Percentiles rank a stretch among this genome's conserved stretches.
Evolutionary conservation across 2,329 filamentous ascomycete species (phyloP).

Genomic region (Alternaria incomplexa): DNA sequence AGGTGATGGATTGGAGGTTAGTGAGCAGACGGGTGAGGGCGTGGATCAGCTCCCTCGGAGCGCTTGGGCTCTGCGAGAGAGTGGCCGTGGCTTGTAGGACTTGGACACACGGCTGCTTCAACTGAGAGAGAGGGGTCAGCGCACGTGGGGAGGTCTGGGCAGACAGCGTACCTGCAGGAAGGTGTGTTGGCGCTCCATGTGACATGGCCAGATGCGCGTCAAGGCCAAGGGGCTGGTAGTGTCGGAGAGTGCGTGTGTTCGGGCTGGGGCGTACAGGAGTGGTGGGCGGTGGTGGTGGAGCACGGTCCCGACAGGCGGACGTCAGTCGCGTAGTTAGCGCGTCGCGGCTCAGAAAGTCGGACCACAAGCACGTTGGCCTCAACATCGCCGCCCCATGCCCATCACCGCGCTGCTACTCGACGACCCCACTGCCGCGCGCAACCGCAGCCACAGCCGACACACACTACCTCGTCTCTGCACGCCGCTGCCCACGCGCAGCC

Average conservation of each 20-base stretch:
- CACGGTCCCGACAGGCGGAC: conserved; percentile 10
- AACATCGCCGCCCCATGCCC: conserved; percentile 9
- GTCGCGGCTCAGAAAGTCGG: conserved; percentile 20
- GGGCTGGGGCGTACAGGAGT: neutral
- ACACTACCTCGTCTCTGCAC: neutral
- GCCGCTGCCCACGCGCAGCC: conserved; percentile 28
- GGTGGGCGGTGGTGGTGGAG: neutral
- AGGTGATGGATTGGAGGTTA: conserved; percentile 44
- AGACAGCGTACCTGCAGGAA: conserved; percentile 46
- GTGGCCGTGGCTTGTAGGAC: conserved; percentile 62
- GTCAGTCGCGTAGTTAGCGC: conserved; percentile 25
- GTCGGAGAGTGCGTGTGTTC: neutral
- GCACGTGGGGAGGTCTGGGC: neutral
- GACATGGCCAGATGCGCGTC: neutral
- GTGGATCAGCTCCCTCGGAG: conserved; percentile 55
- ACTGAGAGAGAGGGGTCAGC: conserved; percentile 42
- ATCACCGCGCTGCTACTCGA: conserved; percentile 19
- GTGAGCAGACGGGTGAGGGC: conserved; percentile 56
- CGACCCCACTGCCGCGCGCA: conserved; percentile 15
- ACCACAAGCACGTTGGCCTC: conserved; percentile 6
- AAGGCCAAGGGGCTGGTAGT: neutral
- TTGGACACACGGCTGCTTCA: conserved; percentile 65
- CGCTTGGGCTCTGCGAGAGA: conserved; percentile 55
- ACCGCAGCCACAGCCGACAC: neutral
- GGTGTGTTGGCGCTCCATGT: conserved; percentile 47